These are phyloP conservation scores for Pleurotus tuoliensis DNA, from an alignment of 768 basidiomycete genomes.

Conservation along the genomic window DNA sequence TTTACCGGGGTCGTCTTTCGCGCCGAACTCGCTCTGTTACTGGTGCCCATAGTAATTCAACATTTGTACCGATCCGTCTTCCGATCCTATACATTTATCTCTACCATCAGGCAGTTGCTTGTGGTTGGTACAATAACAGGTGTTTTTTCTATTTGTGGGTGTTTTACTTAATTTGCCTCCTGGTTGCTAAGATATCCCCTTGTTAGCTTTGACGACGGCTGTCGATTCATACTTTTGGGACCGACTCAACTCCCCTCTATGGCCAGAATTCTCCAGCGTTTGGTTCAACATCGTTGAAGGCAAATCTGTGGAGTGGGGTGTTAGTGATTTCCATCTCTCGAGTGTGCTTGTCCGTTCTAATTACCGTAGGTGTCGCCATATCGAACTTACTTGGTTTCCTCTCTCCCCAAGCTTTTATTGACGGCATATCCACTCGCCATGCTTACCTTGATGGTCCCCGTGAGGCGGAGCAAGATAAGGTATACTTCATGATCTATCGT, in stretches of 20 bases:
- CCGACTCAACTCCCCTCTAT: constrained; percentile 46
- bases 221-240: constrained; percentile 91
- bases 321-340: constrained; percentile 33
- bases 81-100: constrained; percentile 33
- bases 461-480: constrained; percentile 27
- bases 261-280: constrained; percentile 81
- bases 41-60: constrained; percentile 59
- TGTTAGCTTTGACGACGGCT: constrained; percentile 50
- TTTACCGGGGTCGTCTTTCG: constrained; percentile 72
- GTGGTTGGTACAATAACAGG: constrained; percentile 48
- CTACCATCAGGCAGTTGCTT: constrained; percentile 18
- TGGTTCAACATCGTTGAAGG: constrained; percentile 87
- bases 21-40: constrained; percentile 70
- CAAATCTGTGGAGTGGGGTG: constrained; percentile 91
- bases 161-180: background rate
- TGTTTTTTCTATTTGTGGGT: constrained; percentile 48
- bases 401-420: constrained; percentile 78
- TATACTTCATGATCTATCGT: background rate
- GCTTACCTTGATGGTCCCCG: constrained; percentile 36
- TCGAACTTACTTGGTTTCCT: constrained; percentile 58
- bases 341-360: background rate
- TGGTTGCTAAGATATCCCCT: background rate
- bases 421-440: constrained; percentile 57
- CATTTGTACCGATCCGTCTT: constrained; percentile 38
- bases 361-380: constrained; percentile 61